Base-by-base conservation (phyloP, 2,329 filamentous ascomycete species). In the Colletotrichum sublineola region DNA sequence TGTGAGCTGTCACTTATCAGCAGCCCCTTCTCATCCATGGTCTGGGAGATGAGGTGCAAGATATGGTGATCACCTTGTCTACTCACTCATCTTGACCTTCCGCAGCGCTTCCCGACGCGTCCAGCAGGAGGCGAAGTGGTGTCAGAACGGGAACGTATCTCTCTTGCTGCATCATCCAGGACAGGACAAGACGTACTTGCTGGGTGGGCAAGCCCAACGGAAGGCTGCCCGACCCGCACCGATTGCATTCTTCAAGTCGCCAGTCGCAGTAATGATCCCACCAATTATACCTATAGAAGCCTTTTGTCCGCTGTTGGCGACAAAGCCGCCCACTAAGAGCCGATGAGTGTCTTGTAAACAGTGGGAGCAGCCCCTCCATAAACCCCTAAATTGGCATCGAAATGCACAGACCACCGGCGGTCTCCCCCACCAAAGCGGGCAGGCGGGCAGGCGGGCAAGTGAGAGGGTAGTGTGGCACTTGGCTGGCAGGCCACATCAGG, bases 1-100 rank as follows among this genome's bases (percentile, higher is more conserved):
- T 68, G n/a, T 63, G 60, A 72, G 63, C 56, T 69, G 40, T 72
- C 69, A 72, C 58, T 69, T 69, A 40, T 72, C 70, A 61, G 60
- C 33, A 56, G 40, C 58, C 9, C n/a, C 52, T 42, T 36, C 33
- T 42, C 46, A 55, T 38, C 48, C 29, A 24, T n/a, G 31, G 33
- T 40, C 40, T 29, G 60, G 36, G 55, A 38, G 42, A 29, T 61
- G 50, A 58, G 36, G 44, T n/a, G 44, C 14, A 33, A 44, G 48
- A 56, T 63, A 57, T 33, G 50, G 40, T 31, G 4, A 9, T 31
- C 15, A 33, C 46, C 29, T 9, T 38, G 33, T 44, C n/a, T 29
- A 44, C 52, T 67, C 46, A 65, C 36, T 60, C 31, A 33, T 33
- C 18, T 56, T n/a, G 5, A 38, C 20, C 8, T 31, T 38, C 40